Percentiles rank a stretch among this genome's conserved stretches.
These are phyloP conservation scores for Aureobasidium leucospermi DNA, from an alignment of 2,329 filamentous ascomycete species.

Conservation along the genomic window DNA sequence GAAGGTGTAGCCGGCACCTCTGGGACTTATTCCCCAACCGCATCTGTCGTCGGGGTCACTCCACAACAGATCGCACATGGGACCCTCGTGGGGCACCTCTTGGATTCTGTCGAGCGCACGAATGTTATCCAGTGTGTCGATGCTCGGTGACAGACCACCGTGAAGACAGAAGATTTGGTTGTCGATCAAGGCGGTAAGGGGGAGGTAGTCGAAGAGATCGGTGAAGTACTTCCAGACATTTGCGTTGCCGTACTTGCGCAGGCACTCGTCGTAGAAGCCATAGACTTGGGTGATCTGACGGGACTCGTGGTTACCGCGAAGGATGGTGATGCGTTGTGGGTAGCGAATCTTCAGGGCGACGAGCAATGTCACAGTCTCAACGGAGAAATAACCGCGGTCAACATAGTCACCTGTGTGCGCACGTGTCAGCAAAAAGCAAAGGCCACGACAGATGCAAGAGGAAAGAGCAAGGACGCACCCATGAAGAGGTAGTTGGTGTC, in stretches of 20 bases:
- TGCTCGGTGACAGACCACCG: conserved; percentile 64
- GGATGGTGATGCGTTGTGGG: conserved; percentile 64
- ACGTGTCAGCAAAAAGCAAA: conserved; percentile 20
- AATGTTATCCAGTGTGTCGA: conserved; percentile 68
- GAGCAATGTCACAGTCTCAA: conserved; percentile 94
- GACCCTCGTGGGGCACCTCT: conserved; percentile 69
- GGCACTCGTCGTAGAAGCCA: conserved; percentile 71
- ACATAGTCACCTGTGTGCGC: conserved; percentile 76
- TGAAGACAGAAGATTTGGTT: conserved; percentile 68
- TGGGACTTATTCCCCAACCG: conserved; percentile 62
- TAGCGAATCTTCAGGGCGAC: conserved; percentile 94
- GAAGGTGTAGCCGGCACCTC: conserved; percentile 44
- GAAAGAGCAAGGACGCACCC: conserved; percentile 52
- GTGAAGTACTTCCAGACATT: conserved; percentile 75
- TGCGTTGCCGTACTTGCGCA: conserved; percentile 70
- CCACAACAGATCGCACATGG: conserved; percentile 72
- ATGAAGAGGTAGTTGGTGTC: conserved; percentile 99
- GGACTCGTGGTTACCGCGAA: conserved; percentile 69
- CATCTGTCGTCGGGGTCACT: conserved; percentile 61
- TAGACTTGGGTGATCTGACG: conserved; percentile 73
- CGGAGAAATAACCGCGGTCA: conserved; percentile 96
- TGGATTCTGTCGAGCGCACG: conserved; percentile 66
- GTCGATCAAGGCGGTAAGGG: conserved; percentile 65
- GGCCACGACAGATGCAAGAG: not conserved
- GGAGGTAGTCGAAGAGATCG: conserved; percentile 71